Percentiles rank a stretch among this genome's conserved stretches.
phyloP scores from a whole-genome alignment of 2,329 filamentous ascomycete species.

The Clonostachys rhizophaga region DNA sequence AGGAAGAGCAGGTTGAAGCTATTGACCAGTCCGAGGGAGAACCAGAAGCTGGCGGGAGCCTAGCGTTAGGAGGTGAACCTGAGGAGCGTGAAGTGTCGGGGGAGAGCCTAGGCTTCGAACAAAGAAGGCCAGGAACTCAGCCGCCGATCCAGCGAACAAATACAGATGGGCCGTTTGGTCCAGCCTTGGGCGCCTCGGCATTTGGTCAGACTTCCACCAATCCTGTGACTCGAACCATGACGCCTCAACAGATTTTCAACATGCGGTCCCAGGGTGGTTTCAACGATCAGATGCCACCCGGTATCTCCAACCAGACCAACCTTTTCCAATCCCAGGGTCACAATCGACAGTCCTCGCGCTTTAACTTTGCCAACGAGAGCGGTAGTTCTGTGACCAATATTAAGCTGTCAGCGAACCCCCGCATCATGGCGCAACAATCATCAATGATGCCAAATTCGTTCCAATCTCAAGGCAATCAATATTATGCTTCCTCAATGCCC shows the following conservation, averaged over 20 bases:
- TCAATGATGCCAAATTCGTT: slow-evolving; percentile 75
- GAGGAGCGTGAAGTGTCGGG: slow-evolving; percentile 66
- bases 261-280: slow-evolving; percentile 60
- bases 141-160: slow-evolving; percentile 68
- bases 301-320: slow-evolving; percentile 40
- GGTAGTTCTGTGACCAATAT: slow-evolving; percentile 47
- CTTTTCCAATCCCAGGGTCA: slow-evolving; percentile 63
- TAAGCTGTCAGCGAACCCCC: slow-evolving; percentile 74
- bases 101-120: slow-evolving; percentile 46
- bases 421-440: slow-evolving; percentile 78
- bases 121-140: slow-evolving; percentile 65
- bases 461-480: slow-evolving; percentile 62
- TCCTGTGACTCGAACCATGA: slow-evolving; percentile 64
- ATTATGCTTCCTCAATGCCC: slow-evolving; percentile 81
- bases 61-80: slow-evolving; percentile 88
- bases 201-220: slow-evolving; percentile 45
- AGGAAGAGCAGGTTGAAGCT: slow-evolving; percentile 39
- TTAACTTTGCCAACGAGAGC: slow-evolving; percentile 79
- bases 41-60: slow-evolving; percentile 74
- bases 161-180: slow-evolving; percentile 49
- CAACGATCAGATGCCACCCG: slow-evolving; percentile 55
- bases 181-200: slow-evolving; percentile 38
- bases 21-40: slow-evolving; percentile 62
- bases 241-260: slow-evolving; percentile 72
- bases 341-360: slow-evolving; percentile 78